These are phyloP conservation scores for Rubroshorea leprosula DNA, from an alignment of 345 rosid species.

Conservation along the genomic window DNA sequence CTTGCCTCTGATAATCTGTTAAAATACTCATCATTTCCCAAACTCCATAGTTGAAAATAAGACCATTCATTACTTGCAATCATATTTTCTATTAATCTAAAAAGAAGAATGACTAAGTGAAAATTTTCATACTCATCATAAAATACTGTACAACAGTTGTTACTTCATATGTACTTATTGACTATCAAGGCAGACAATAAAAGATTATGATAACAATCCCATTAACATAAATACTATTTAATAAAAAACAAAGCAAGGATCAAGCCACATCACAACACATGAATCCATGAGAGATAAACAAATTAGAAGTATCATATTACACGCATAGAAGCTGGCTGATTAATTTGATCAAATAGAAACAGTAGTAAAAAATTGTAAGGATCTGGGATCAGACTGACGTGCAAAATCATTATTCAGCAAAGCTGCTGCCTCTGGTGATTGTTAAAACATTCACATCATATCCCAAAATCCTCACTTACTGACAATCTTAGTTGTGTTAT, in stretches of 20 bases:
- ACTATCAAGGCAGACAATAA: no score
- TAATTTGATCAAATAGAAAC: not conserved
- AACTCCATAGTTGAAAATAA: not conserved
- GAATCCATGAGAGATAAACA: constrained; percentile 2
- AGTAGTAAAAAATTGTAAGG: not conserved
- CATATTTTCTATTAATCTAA: no score
- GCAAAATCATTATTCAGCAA: constrained; percentile 31
- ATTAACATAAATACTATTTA: no score
- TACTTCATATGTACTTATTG: no score
- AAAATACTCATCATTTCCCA: constrained; percentile 16
- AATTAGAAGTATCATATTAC: not conserved
- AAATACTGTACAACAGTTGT: no score
- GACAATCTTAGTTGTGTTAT: not conserved
- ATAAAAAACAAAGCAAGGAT: constrained; percentile 18
- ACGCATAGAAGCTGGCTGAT: not conserved
- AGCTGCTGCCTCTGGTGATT: constrained; percentile 18
- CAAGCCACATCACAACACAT: not conserved
- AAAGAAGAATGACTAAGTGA: no score
- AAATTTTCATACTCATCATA: constrained; percentile 25
- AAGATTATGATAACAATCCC: no score
- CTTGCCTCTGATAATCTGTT: constrained; percentile 4
- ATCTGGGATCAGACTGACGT: constrained; percentile 37
- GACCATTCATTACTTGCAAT: no score
- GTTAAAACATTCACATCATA: constrained; percentile 16
- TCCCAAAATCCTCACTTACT: constrained; percentile 2